phyloP scores from a whole-genome alignment of 2,329 filamentous ascomycete species.

The Lachnellula occidentalis region DNA sequence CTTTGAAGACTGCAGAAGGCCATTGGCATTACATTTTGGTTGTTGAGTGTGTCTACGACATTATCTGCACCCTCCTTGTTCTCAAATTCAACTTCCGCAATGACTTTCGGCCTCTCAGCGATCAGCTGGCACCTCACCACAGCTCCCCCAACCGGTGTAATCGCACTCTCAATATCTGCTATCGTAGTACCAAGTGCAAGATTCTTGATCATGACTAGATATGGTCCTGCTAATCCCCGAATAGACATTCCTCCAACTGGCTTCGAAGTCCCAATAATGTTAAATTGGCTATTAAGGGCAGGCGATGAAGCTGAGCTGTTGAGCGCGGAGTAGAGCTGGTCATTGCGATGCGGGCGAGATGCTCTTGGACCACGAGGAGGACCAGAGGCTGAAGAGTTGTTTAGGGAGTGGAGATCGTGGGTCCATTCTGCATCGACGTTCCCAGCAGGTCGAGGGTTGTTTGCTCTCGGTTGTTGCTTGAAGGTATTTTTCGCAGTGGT shows the following conservation, averaged over 20 bases:
- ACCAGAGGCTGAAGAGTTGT: slow-evolving; percentile 37
- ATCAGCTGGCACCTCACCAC: slow-evolving; percentile 63
- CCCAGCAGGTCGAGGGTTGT: slow-evolving; percentile 34
- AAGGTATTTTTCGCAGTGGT: slow-evolving; percentile 26
- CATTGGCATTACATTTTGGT: slow-evolving; percentile 58
- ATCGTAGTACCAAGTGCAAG: slow-evolving; percentile 77
- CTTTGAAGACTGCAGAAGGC: not conserved
- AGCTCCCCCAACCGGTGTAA: slow-evolving; percentile 68
- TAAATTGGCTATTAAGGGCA: slow-evolving; percentile 30
- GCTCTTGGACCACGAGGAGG: slow-evolving; percentile 29
- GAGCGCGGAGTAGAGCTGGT: slow-evolving; percentile 23
- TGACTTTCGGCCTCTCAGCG: slow-evolving; percentile 63
- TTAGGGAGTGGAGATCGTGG: slow-evolving; percentile 58
- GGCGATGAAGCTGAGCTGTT: slow-evolving; percentile 28
- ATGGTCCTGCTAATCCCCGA: slow-evolving; percentile 67
- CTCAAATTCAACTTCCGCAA: slow-evolving; percentile 72
- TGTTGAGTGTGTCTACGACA: slow-evolving; percentile 71
- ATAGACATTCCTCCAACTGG: slow-evolving; percentile 57
- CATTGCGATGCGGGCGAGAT: slow-evolving; percentile 23
- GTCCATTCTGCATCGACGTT: slow-evolving; percentile 66
- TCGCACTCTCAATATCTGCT: slow-evolving; percentile 76
- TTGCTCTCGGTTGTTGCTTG: slow-evolving; percentile 9
- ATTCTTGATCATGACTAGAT: slow-evolving; percentile 70
- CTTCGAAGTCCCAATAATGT: slow-evolving; percentile 32
- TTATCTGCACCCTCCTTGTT: slow-evolving; percentile 67